These are phyloP conservation scores for Mycena olivaceomarginata DNA, from an alignment of 768 basidiomycete species.

Conservation along the genomic window DNA sequence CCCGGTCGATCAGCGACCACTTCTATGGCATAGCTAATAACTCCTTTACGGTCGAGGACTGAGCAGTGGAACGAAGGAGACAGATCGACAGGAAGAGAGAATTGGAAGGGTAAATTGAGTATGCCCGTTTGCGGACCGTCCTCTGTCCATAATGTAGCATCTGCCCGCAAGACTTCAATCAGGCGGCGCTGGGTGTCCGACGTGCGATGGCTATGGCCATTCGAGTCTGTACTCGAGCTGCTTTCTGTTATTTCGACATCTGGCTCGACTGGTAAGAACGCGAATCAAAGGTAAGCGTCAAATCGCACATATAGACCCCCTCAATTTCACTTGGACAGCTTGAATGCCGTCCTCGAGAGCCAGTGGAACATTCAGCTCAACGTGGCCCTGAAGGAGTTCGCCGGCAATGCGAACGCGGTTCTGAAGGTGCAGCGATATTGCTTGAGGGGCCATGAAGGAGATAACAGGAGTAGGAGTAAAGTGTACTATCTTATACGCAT, in stretches of 20 bases:
- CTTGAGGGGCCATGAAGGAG: neutral
- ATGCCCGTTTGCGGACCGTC: conserved; percentile 1
- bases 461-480: neutral
- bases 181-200: conserved; percentile 19
- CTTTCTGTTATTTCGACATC: conserved; percentile 35
- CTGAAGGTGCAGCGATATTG: conserved; percentile 11
- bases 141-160: conserved; percentile 20
- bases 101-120: conserved; percentile 33
- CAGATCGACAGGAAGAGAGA: conserved; percentile 13
- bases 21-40: conserved; percentile 30
- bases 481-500: neutral
- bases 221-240: neutral
- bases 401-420: conserved; percentile 22
- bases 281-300: neutral
- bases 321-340: conserved; percentile 23
- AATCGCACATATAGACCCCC: conserved; percentile 29
- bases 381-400: conserved; percentile 29
- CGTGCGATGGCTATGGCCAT: neutral
- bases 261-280: neutral
- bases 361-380: conserved; percentile 23
- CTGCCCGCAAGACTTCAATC: conserved; percentile 15
- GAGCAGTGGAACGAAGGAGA: conserved; percentile 36
- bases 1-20: conserved; percentile 33
- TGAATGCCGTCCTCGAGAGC: conserved; percentile 25
- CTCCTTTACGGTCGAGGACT: conserved; percentile 6